phyloP scores from a whole-genome alignment of 805 yeast genomes.

The Danielia reshetovae region DNA sequence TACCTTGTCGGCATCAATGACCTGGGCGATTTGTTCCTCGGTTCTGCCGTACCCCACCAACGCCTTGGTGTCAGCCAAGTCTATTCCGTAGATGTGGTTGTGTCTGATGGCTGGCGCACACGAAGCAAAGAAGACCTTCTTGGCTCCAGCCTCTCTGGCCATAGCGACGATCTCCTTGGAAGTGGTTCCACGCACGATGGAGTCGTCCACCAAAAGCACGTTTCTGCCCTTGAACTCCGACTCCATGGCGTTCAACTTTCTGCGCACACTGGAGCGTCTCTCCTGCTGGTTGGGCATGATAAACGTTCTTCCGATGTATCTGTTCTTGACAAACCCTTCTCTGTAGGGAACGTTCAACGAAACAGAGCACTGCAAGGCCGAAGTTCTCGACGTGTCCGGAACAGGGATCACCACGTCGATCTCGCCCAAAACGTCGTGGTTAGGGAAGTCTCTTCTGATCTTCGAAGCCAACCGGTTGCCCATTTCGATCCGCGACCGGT shows the following conservation, averaged over 20 bases:
- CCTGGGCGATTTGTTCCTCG: slow-evolving; percentile 70
- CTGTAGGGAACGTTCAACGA: slow-evolving; percentile 78
- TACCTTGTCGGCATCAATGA: slow-evolving; percentile 86
- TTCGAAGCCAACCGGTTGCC: slow-evolving; percentile 83
- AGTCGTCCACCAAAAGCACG: slow-evolving; percentile 91
- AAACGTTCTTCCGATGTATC: slow-evolving; percentile 96
- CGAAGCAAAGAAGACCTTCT: slow-evolving; percentile 90
- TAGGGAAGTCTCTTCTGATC: slow-evolving; percentile 43
- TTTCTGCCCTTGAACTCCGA: slow-evolving; percentile 81
- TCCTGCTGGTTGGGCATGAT: slow-evolving; percentile 98
- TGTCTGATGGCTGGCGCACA: slow-evolving; percentile 97
- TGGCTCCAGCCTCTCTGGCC: slow-evolving; percentile 99
- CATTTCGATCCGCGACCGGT: slow-evolving; percentile 89
- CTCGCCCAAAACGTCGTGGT: slow-evolving; percentile 43
- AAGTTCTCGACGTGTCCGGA: slow-evolving; percentile 96
- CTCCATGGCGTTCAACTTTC: slow-evolving; percentile 94
- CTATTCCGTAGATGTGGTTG: slow-evolving; percentile 97
- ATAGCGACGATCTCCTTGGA: slow-evolving; percentile 92
- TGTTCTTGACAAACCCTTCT: slow-evolving; percentile 95
- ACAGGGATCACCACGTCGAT: slow-evolving; percentile 97
- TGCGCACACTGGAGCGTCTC: slow-evolving; percentile 87
- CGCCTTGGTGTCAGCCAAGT: slow-evolving; percentile 91
- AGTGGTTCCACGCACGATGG: slow-evolving; percentile 97
- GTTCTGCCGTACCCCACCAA: slow-evolving; percentile 81
- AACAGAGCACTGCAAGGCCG: slow-evolving; percentile 90